Evolutionary conservation across 805 yeast species (phyloP).

Genomic region (Sporopachydermia lactativora): DNA sequence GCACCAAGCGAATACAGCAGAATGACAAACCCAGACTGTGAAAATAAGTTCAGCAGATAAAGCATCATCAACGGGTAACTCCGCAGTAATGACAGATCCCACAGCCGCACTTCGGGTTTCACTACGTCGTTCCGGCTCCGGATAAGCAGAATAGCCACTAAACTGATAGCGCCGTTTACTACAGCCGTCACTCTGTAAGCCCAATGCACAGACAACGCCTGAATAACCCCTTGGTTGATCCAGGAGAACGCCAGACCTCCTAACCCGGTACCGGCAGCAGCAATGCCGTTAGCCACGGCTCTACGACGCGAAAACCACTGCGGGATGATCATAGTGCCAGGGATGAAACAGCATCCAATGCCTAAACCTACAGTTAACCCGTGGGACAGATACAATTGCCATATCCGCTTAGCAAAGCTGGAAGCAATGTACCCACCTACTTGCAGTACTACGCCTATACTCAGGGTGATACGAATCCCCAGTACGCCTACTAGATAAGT

Average conservation of each 20-base stretch:
- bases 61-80: conserved; percentile 20
- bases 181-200: conserved; percentile 28
- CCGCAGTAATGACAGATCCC: conserved; percentile 19
- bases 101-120: conserved; percentile 20
- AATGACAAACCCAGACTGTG: conserved; percentile 27
- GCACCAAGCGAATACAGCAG: conserved; percentile 33
- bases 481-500: conserved; percentile 28
- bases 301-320: conserved; percentile 58
- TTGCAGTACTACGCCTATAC: conserved; percentile 24
- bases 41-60: conserved; percentile 24
- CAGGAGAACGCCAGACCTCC: conserved; percentile 28
- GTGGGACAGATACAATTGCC: conserved; percentile 59
- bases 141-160: conserved; percentile 27
- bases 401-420: conserved; percentile 38
- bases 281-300: conserved; percentile 28
- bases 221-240: background rate
- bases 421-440: conserved; percentile 46
- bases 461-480: conserved; percentile 25
- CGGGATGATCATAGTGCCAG: conserved; percentile 46
- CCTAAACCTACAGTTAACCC: conserved; percentile 51
- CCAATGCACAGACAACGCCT: conserved; percentile 26
- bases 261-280: conserved; percentile 26
- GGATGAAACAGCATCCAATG: conserved; percentile 33
- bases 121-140: conserved; percentile 24
- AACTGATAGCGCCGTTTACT: conserved; percentile 23